Conservation (phyloP, 306 rosid species). For the Cucurbita moschata region DNA sequence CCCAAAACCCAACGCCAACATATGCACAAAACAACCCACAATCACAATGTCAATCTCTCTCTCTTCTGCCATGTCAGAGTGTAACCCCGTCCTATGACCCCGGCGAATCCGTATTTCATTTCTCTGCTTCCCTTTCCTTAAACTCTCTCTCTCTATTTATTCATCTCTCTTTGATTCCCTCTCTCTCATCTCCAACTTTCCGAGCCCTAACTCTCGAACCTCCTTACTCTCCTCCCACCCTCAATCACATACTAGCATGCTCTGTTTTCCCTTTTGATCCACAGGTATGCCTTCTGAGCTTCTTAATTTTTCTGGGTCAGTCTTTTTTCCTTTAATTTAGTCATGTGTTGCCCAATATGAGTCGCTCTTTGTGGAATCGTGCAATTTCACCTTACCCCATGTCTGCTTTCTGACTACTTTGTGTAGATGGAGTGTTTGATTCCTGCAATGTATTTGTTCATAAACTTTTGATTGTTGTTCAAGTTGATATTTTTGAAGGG, state of each 20-base stretch:
- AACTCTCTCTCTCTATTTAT: slow-evolving; percentile 37
- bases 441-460: slow-evolving; percentile 2
- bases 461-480: slow-evolving; percentile 17
- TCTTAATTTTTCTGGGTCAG: slow-evolving; percentile 21
- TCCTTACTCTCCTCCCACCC: slow-evolving; percentile 13
- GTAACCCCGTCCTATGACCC: slow-evolving; percentile 80
- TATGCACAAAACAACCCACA: background rate
- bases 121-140: slow-evolving; percentile 27
- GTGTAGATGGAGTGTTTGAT: slow-evolving; percentile 14
- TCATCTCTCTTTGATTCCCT: slow-evolving; percentile 33
- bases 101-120: slow-evolving; percentile 83
- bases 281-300: slow-evolving; percentile 31
- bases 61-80: slow-evolving; percentile 84
- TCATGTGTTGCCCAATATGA: slow-evolving; percentile 13
- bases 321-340: slow-evolving; percentile 6
- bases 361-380: slow-evolving; percentile 15
- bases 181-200: slow-evolving; percentile 19
- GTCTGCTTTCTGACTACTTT: slow-evolving; percentile 13
- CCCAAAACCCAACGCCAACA: slow-evolving; percentile 16
- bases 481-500: slow-evolving; percentile 14
- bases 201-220: slow-evolving; percentile 55
- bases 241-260: slow-evolving; percentile 21
- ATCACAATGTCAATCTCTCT: background rate
- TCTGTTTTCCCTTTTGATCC: slow-evolving; percentile 40
- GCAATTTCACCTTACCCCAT: slow-evolving; percentile 21